Percentiles rank a stretch among this genome's conserved stretches.
Evolutionary conservation across 192 early-diverging fungal genomes (phyloP).

Genomic region (Umbelopsis ramanniana): DNA sequence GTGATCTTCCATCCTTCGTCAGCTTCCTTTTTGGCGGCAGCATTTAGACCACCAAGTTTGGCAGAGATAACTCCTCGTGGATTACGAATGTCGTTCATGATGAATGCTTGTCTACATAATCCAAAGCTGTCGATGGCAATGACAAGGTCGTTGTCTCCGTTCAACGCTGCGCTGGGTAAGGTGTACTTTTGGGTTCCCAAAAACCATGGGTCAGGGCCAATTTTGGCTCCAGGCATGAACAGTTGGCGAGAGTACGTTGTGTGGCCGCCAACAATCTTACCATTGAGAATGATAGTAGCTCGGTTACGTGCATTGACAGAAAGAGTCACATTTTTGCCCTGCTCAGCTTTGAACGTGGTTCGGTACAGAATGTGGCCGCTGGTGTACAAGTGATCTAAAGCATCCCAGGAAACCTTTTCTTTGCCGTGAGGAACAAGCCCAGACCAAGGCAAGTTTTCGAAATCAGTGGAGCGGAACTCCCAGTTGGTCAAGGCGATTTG

Average conservation of each 20-base stretch:
- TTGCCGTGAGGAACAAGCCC: conserved; percentile 24
- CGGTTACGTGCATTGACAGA: conserved; percentile 76
- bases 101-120: conserved; percentile 67
- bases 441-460: conserved; percentile 49
- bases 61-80: conserved; percentile 76
- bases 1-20: conserved; percentile 65
- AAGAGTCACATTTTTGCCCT: conserved; percentile 45
- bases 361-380: conserved; percentile 70
- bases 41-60: conserved; percentile 57
- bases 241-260: conserved; percentile 71
- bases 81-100: conserved; percentile 76
- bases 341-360: conserved; percentile 49
- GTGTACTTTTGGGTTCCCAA: conserved; percentile 65
- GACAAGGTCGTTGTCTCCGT: conserved; percentile 66
- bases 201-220: conserved; percentile 69
- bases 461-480: conserved; percentile 48
- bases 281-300: conserved; percentile 73
- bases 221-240: conserved; percentile 63
- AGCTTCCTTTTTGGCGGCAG: conserved; percentile 45
- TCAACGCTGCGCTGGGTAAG: conserved; percentile 48
- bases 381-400: conserved; percentile 64
- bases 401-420: conserved; percentile 52
- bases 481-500: conserved; percentile 15
- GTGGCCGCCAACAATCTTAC: conserved; percentile 75
- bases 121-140: conserved; percentile 81